Base-by-base conservation (phyloP, 805 yeast species). In the Ogataea kodamae region DNA sequence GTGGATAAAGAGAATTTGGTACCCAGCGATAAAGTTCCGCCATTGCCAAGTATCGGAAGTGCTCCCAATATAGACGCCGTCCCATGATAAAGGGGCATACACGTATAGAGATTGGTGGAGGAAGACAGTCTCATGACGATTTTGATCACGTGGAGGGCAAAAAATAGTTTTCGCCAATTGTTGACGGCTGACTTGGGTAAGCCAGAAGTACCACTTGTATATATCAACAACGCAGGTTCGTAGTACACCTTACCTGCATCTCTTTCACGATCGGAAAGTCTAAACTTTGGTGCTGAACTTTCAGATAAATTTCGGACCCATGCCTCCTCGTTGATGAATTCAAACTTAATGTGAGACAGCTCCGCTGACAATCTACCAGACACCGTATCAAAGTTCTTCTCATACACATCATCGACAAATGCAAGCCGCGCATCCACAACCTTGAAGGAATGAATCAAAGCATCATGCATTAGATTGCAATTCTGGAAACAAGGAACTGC, bases 11-110 rank as follows among this genome's bases (percentile, higher is more conserved):
- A 83, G 57, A 90, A 89, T 57, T 83, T 85, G 44, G 78, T 79
- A 17, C 90, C 78, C 15, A 90, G 57, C 0, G 92, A 83, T 29
- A 82, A 74, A 44, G 88, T 75, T 1, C 82, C 92, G 30, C 95
- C 95, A 25, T 62, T 64, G 4, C 59, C 52, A 18, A 70, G 48
- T 9, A 50, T 46, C 1, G 95, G 88, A 51, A 89, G 68, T 5
- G 81, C 76, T 9, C 96, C 96, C 35, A 89, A 62, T 59, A 87
- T 71, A 0, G 96, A 83, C 3, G 96, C 97, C 0, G 97, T 89
- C 1, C 96, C 86, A 58, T 89, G 97, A 55, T 90, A 89, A 40
- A 90, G 65, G 2, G 97, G 97, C 97, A 89, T 89, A 1, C 96
- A 85, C 0, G 96, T 85, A 62, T 82, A 83, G 7, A 86, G 78